Evolutionary conservation across 2,329 filamentous ascomycete species (phyloP), one percentile per base, ranked within the genome.

Genomic region (Fusarium sp.): DNA sequence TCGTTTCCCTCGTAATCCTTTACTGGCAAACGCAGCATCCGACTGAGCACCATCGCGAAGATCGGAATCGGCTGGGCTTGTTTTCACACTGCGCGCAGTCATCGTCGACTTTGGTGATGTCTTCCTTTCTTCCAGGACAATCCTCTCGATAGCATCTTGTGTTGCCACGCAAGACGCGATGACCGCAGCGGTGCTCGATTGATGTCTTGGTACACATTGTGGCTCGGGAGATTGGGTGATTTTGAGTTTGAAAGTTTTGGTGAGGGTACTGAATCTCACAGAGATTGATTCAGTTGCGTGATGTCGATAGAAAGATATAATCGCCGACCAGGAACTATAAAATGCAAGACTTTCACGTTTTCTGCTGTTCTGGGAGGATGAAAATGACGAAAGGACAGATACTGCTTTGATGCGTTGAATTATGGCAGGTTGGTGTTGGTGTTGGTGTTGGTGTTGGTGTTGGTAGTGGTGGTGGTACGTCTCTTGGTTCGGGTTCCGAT

Each of bases 131-230:
- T 4, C 72, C 76, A 1, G 73, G 55, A 56, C 79, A 81, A 26
- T 75, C 60, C 8, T 75, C 73, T 41, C 66, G 62, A 52, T 76
- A 80, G 70, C 79, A 81, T 63, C 74, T 72, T 12, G 79, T 79
- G 50, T 75, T 77, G 47, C 79, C 79, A 30, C 79, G 72, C 38
- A 72, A 67, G 42, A 79, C 74, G 41, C 71, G 75, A 69, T 81
- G 79, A 54, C 77, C 76, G 73, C 79, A 81, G 57, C 72, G 71
- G 58, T 81, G 78, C 56, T 80, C 75, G 65, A 79, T 70, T 33
- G 79, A 28, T 41, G 70, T 75, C 41, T 71, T 75, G 46, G 72
- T 75, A 59, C 79, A 81, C 79, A 81, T 81, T 46, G 34, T 33
- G n/a, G 16, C 20, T 58, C 40, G 16, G 30, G 12, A 28, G 45